A percentile compares a stretch with the other conserved stretches of the same genome.
These are phyloP conservation scores for Dryas integrifolia DNA, from an alignment of 331 rosid species.

Conservation along the genomic window DNA sequence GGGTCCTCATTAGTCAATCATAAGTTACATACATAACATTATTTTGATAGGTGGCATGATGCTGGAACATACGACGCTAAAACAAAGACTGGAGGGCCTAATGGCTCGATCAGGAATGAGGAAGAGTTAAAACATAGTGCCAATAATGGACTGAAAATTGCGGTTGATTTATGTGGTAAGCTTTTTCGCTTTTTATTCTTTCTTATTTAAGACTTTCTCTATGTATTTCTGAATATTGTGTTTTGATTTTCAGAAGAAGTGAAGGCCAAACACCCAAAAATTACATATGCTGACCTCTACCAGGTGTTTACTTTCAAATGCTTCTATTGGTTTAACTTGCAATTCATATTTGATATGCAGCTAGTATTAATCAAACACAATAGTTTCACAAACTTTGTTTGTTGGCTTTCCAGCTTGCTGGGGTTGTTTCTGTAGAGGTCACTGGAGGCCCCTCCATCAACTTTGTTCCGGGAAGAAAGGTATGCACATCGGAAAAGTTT, in stretches of 20 bases:
- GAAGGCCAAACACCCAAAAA: conserved; percentile 29
- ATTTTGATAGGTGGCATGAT: conserved; percentile 33
- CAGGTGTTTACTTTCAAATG: conserved; percentile 26
- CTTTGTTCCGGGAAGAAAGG: conserved; percentile 87
- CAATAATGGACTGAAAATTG: conserved; percentile 30
- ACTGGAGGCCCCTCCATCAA: conserved; percentile 85
- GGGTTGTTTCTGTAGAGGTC: conserved; percentile 83
- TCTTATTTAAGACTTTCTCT: neutral
- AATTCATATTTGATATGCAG: neutral
- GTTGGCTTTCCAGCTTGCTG: conserved; percentile 68
- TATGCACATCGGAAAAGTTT: neutral
- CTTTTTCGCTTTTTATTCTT: neutral
- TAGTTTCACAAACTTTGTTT: neutral
- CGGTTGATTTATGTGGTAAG: conserved; percentile 31
- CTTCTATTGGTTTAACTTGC: neutral
- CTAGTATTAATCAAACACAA: neutral
- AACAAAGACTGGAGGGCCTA: conserved; percentile 36
- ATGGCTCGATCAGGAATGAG: conserved; percentile 33
- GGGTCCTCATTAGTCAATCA: neutral
- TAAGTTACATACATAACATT: neutral
- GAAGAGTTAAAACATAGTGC: conserved; percentile 23
- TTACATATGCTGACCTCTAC: conserved; percentile 36
- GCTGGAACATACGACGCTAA: conserved; percentile 38
- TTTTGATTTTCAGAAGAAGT: conserved; percentile 26
- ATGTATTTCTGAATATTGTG: conserved; percentile 4